These are phyloP conservation scores for Metschnikowia cerradonensis DNA, from an alignment of 805 yeast species.

Conservation along the genomic window DNA sequence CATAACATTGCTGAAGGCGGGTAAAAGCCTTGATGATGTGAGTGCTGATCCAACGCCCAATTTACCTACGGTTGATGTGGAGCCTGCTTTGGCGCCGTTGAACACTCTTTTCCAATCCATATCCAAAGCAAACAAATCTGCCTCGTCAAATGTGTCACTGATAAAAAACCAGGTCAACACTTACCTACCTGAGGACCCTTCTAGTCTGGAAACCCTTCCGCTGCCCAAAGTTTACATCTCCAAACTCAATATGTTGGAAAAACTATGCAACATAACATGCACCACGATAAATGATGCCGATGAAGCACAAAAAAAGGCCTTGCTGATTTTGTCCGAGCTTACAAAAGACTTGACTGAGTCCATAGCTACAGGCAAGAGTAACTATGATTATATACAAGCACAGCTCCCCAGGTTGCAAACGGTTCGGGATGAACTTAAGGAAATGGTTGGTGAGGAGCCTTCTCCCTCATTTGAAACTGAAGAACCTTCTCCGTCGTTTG, in stretches of 20 bases:
- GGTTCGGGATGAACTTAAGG: constrained; percentile 31
- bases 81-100: constrained; percentile 30
- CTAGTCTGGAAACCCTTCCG: constrained; percentile 35
- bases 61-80: constrained; percentile 11
- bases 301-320: constrained; percentile 24
- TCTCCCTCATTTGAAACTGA: constrained; percentile 25
- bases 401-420: constrained; percentile 25
- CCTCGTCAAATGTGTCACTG: constrained; percentile 31
- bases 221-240: constrained; percentile 31
- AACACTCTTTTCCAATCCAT: constrained; percentile 29
- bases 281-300: constrained; percentile 31
- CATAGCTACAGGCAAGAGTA: constrained; percentile 31
- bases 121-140: constrained; percentile 19
- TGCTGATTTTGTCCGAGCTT: constrained; percentile 25
- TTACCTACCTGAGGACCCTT: constrained; percentile 34
- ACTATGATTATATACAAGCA: constrained; percentile 25
- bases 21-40: constrained; percentile 2
- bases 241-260: constrained; percentile 37
- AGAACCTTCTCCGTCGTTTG: neutral
- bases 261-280: constrained; percentile 31
- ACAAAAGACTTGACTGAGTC: constrained; percentile 24
- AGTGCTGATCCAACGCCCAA: neutral
- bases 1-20: constrained; percentile 18
- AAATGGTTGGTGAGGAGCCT: constrained; percentile 29
- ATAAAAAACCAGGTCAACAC: constrained; percentile 35